Conservation (phyloP, 2,329 filamentous ascomycete species). For the Lachnellula subtilissima region DNA sequence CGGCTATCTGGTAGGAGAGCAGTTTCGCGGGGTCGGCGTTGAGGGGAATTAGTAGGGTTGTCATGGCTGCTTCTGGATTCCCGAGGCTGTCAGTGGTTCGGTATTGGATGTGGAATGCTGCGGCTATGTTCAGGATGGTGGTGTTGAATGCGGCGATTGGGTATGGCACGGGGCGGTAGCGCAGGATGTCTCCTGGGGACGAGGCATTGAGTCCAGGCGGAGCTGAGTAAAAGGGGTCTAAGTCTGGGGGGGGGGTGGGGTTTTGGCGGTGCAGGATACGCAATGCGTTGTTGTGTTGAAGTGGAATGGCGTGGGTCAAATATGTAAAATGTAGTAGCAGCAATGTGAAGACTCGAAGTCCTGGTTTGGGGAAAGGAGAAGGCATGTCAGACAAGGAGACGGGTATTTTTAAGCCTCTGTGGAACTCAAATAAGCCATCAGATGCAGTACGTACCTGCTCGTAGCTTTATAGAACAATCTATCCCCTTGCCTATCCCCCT, state of each 20-base stretch:
- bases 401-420: too few relatives aligned
- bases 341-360: too few relatives aligned
- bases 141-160: constrained; percentile 19
- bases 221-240: constrained; percentile 35
- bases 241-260: constrained; percentile 32
- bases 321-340: too few relatives aligned
- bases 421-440: too few relatives aligned
- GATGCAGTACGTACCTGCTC: too few relatives aligned
- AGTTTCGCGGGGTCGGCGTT: constrained; percentile 17
- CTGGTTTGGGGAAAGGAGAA: too few relatives aligned
- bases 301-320: too few relatives aligned
- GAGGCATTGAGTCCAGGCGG: constrained; percentile 26
- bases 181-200: constrained; percentile 33
- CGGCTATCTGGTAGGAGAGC: constrained; percentile 40
- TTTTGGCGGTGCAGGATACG: neutral
- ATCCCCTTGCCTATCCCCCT: too few relatives aligned
- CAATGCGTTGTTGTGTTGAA: too few relatives aligned
- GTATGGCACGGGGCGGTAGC: constrained; percentile 26
- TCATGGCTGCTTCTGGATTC: constrained; percentile 35
- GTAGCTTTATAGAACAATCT: too few relatives aligned
- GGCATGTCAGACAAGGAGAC: too few relatives aligned
- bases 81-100: constrained; percentile 35
- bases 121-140: neutral
- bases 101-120: constrained; percentile 36
- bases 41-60: constrained; percentile 37